Evolutionary conservation across 225 moss, liverwort and hornwort genomes (phyloP), one percentile per base, ranked within the genome.

Genomic region (Anthoceros angustus): DNA sequence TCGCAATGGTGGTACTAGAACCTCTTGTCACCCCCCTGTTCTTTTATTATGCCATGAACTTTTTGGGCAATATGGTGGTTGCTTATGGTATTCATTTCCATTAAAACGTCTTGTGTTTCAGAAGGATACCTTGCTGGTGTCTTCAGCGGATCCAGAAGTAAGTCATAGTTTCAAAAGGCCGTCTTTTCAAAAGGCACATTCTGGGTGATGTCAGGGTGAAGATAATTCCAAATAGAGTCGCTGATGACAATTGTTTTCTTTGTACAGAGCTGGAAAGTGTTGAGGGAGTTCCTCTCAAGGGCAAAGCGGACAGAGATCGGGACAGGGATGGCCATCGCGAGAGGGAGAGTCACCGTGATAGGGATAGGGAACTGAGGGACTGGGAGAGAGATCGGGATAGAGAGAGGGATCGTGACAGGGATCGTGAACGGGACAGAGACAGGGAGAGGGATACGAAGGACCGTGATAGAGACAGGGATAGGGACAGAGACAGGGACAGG

Each of bases 121-220:
- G 94, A 94, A 72, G 87, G 94, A 24, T 87, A 89, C 66, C 79
- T 94, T 64, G 84, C 86, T 9, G 84, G 84, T 50, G 86, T 85
- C 41, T 79, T 94, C 63, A 77, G 80, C 43, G 83, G 74, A 61
- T 82, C 83, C 61, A 94, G 39, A 38, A 41, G 38, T 64, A 41
- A 39, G 39, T 25, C 7, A 38, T 39, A 5, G 23, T 26, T 64
- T 41, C 5, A 5, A 18, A 8, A 55, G n/a, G n/a, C n/a, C 18
- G 55, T 55, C 14, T 15, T 23, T 55, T 55, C n/a, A 18, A 55
- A 18, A 18, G 55, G 5, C 55, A 8, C 6, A 55, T 15, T 55
- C 0, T 55, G 7, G 23, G 32, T 32, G 32, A 32, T 32, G 4
- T 32, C 32, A 32, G 1, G 4, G 32, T 32, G 32, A 32, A 32